Evolutionary conservation across 2,329 filamentous ascomycete species (phyloP).

Genomic region (Ilyonectria robusta): DNA sequence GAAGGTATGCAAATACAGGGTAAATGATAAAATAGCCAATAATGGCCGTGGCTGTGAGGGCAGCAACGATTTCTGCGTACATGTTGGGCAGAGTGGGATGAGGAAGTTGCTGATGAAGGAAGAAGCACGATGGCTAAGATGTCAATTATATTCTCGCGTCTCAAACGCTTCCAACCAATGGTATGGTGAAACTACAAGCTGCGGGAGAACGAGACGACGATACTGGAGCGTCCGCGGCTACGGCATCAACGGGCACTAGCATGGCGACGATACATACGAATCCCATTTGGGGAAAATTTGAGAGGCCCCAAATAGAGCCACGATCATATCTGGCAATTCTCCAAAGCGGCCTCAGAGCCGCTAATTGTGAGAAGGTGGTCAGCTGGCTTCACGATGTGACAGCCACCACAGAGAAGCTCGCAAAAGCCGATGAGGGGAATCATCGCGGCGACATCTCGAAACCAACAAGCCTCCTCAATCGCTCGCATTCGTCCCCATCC

Average conservation of each 20-base stretch:
- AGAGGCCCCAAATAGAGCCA: conserved; percentile 14
- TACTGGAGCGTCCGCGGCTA: neutral
- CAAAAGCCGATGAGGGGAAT: neutral
- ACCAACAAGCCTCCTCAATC: neutral
- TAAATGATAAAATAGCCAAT: conserved; percentile 38
- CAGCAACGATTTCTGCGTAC: conserved; percentile 37
- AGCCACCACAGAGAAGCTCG: neutral
- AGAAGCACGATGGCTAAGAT: conserved; percentile 4
- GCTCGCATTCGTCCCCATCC: conserved; percentile 9
- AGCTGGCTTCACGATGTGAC: conserved; percentile 26
- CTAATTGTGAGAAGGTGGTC: conserved; percentile 2
- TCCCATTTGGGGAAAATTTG: neutral
- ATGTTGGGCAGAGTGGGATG: conserved; percentile 29
- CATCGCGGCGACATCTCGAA: neutral
- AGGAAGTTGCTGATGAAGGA: neutral
- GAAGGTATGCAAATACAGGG: conserved; percentile 35
- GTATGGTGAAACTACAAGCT: neutral
- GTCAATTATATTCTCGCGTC: conserved; percentile 25
- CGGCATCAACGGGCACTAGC: conserved; percentile 4
- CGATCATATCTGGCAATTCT: conserved; percentile 10
- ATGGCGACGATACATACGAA: neutral
- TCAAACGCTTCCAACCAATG: neutral
- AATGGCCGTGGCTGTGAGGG: conserved; percentile 21
- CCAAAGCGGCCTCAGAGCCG: neutral
- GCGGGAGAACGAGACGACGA: neutral